Evolutionary conservation across 2,329 filamentous ascomycete genomes (phyloP).

Genomic region (Onygenales sp.): DNA sequence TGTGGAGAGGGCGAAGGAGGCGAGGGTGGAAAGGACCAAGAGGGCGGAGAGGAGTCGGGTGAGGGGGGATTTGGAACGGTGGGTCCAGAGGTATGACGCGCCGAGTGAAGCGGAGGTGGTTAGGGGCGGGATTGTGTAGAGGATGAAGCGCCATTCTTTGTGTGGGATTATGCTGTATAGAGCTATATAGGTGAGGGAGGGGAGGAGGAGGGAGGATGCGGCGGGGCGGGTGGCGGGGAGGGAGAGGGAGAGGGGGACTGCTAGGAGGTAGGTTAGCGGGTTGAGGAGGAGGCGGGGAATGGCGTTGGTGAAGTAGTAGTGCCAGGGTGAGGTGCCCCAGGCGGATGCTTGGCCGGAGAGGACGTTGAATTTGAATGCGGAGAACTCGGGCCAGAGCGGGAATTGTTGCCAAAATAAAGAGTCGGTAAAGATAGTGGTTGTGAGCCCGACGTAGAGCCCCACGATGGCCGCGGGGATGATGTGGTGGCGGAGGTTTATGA

Average conservation of each 20-base stretch:
- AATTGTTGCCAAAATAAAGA: conserved; percentile 84
- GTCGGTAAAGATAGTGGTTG: conserved; percentile 66
- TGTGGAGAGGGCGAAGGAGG: conserved; percentile 51
- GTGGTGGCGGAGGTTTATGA: conserved; percentile 41
- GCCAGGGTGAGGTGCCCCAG: conserved; percentile 80
- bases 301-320: conserved; percentile 76
- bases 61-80: conserved; percentile 51
- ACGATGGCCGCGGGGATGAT: conserved; percentile 58
- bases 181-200: conserved; percentile 61
- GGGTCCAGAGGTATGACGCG: conserved; percentile 60
- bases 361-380: conserved; percentile 85
- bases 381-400: conserved; percentile 79
- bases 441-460: conserved; percentile 58
- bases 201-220: conserved; percentile 49
- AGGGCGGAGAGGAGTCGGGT: conserved; percentile 47
- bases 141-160: conserved; percentile 92
- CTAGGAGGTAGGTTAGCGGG: conserved; percentile 47
- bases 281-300: conserved; percentile 79
- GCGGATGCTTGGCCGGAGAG: conserved; percentile 70
- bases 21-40: conserved; percentile 51
- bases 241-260: conserved; percentile 40
- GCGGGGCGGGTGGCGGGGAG: conserved; percentile 43
- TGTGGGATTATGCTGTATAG: conserved; percentile 85
- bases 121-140: conserved; percentile 74
- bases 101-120: conserved; percentile 68